These are phyloP conservation scores for Takashimella koratensis DNA, from an alignment of 1,284 basidiomycete species.

Conservation along the genomic window DNA sequence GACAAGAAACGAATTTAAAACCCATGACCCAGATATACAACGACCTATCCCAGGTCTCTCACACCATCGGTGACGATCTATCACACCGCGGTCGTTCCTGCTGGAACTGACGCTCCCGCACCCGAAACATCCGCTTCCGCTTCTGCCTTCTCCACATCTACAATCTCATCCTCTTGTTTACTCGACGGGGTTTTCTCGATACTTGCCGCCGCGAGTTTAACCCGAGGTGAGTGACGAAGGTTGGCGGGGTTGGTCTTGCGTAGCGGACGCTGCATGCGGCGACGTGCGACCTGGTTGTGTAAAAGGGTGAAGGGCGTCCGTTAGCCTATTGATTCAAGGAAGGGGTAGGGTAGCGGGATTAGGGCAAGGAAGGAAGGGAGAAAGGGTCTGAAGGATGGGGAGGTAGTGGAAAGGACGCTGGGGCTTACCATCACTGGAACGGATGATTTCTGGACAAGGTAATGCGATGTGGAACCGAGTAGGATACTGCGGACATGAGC, in stretches of 20 bases:
- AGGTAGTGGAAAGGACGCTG: too few species aligned
- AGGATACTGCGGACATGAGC: conserved; percentile 71
- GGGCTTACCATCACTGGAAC: conserved; percentile 80
- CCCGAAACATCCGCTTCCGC: conserved; percentile 25
- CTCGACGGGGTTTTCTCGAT: conserved; percentile 60
- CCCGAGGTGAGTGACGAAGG: conserved; percentile 56
- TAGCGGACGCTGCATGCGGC: conserved; percentile 70
- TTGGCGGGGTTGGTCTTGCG: conserved; percentile 49
- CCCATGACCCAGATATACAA: too few species aligned
- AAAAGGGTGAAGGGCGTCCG: too few species aligned
- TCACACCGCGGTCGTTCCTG: too few species aligned
- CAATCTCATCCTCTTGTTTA: conserved; percentile 49
- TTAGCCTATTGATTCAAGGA: neutral
- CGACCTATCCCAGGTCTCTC: too few species aligned
- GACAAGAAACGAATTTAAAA: too few species aligned
- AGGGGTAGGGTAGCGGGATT: neutral
- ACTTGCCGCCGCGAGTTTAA: conserved; percentile 76
- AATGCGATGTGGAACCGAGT: conserved; percentile 94
- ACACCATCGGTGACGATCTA: too few species aligned
- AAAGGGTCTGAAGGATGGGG: too few species aligned
- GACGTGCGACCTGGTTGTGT: conserved; percentile 58
- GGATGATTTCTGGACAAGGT: conserved; percentile 87
- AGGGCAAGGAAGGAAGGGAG: neutral
- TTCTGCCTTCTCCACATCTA: conserved; percentile 44
- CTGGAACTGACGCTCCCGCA: too few species aligned